Evolutionary conservation across 2,329 filamentous ascomycete genomes (phyloP), one percentile per base, ranked within the genome.

Genomic region (Aspergillus puulaauensis): DNA sequence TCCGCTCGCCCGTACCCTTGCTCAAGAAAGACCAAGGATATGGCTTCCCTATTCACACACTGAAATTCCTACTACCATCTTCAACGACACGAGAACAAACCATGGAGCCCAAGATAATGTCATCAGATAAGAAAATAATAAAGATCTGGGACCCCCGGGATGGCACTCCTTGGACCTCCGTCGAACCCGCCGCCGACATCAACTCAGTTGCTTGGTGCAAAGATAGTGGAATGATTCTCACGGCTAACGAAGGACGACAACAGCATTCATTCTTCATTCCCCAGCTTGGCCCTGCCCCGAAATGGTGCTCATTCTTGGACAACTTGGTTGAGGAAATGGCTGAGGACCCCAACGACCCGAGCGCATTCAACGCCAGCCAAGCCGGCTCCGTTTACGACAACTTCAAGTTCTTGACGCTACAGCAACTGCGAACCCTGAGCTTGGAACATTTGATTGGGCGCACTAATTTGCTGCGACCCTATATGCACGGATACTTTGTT

Each of bases 401-500:
- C 77, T 98, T 93, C 85, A 99, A 98, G 77, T 99, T 99, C 84
- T 81, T 99, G 70, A 96, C 93, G 2, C 75, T 91, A 60, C 86
- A 90, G 44, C 93, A 99, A 73, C 82, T 99, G 53, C 90, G 90
- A 67, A 86, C 88, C 37, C 84, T 99, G 64, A 96, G 91, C 72
- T 76, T 99, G 69, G 88, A 90, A 53, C 93, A 98, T 72, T 82
- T 99, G 48, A 84, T 99, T 57, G 93, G 93, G 64, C 93, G 91
- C 67, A 96, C 92, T 27, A 95, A 90, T 69, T 79, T 98, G 19
- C 80, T 99, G 41, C 85, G 93, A 45, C 95, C 95, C 44, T 99
- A 99, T 72, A 99, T 99, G 96, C 95, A 99, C 73, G 96, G 95
- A 66, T 98, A 95, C 82, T 99, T 99, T 77, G 93, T 99, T 49